Conservation (phyloP, 495 filamentous ascomycete species). For the Lepraria neglecta region DNA sequence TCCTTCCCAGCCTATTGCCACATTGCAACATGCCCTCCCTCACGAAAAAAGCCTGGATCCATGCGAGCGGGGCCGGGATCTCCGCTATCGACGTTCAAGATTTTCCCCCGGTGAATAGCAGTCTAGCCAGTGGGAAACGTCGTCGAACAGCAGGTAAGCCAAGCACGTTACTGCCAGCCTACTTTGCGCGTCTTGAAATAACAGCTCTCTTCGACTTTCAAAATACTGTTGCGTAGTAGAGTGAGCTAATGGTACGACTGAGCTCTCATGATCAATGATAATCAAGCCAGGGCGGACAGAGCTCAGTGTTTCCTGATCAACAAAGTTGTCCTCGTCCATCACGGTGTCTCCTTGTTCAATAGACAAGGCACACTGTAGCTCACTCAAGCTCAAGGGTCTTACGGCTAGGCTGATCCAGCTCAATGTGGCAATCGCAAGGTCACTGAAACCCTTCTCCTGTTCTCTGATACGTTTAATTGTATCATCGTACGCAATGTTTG, state of each 20-base stretch:
- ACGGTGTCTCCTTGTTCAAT: slow-evolving; percentile 25
- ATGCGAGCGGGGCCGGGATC: no score
- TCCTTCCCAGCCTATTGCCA: no score
- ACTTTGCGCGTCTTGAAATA: not conserved
- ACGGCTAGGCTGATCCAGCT: slow-evolving; percentile 2
- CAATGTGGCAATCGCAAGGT: not conserved
- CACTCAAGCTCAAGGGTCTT: not conserved
- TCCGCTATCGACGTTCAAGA: no score
- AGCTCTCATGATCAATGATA: slow-evolving; percentile 39
- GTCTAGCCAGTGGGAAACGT: not conserved
- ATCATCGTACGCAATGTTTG: slow-evolving; percentile 10
- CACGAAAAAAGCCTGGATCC: not conserved
- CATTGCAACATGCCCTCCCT: no score
- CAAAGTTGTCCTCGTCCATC: slow-evolving; percentile 40
- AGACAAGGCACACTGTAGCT: slow-evolving; percentile 39
- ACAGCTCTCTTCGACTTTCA: slow-evolving; percentile 9
- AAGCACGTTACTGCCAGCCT: slow-evolving; percentile 2
- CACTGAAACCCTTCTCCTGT: slow-evolving; percentile 4
- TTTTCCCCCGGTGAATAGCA: not conserved
- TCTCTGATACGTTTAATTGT: slow-evolving; percentile 3
- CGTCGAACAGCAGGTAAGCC: not conserved
- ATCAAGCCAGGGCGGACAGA: slow-evolving; percentile 51
- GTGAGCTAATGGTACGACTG: slow-evolving; percentile 45
- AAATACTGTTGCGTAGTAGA: slow-evolving; percentile 51
- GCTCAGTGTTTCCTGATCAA: slow-evolving; percentile 32